These are phyloP conservation scores for Taphrina confusa DNA, from an alignment of 1,139 yeast species.

Conservation along the genomic window DNA sequence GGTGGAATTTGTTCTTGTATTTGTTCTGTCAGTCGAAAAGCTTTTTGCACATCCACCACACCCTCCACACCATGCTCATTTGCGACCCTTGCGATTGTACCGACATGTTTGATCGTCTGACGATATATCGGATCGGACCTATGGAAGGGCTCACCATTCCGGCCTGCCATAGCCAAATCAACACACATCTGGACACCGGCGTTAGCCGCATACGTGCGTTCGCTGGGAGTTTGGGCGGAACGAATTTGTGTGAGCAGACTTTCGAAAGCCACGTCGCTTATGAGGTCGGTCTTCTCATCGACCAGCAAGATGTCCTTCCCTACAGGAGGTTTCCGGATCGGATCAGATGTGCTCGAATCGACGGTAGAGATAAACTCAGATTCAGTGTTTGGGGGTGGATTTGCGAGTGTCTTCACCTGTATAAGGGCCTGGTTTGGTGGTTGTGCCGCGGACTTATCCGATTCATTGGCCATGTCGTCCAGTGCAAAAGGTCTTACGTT, in stretches of 20 bases:
- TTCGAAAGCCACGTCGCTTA: neutral
- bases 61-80: slow-evolving; percentile 15
- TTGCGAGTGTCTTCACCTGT: neutral
- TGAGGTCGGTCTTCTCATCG: neutral
- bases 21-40: slow-evolving; percentile 1
- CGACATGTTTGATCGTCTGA: slow-evolving; percentile 11
- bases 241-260: slow-evolving; percentile 16
- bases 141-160: neutral
- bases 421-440: too few relatives aligned
- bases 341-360: too few relatives aligned
- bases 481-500: neutral
- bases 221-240: slow-evolving; percentile 37
- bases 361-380: neutral
- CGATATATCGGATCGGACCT: slow-evolving; percentile 19
- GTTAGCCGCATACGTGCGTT: slow-evolving; percentile 33
- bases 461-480: neutral
- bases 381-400: neutral
- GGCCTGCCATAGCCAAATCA: neutral
- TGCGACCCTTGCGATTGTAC: slow-evolving; percentile 4
- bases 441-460: neutral
- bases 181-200: slow-evolving; percentile 26
- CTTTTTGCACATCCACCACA: slow-evolving; percentile 19
- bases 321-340: too few relatives aligned
- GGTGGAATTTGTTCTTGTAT: slow-evolving; percentile 19
- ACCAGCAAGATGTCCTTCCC: neutral